Base-by-base conservation (phyloP, 768 basidiomycete genomes). In the Dentipellis fragilis region DNA sequence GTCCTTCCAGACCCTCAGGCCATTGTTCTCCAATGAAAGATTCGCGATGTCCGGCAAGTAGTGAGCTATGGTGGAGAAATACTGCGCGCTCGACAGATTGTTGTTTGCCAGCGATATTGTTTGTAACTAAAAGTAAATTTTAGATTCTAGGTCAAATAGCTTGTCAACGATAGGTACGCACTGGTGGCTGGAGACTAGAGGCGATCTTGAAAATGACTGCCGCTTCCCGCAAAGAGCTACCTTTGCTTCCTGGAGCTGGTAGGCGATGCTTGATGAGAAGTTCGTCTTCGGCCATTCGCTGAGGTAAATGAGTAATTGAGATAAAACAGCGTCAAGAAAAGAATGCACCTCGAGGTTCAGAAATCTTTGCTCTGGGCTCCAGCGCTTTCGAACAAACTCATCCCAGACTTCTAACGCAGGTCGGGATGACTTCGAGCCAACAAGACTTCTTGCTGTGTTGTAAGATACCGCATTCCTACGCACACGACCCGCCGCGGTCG, bases 181-280 rank as follows among this genome's bases (percentile, higher is more conserved):
- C 90, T 55, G 81, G 77, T 38, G 93, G 92, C 60, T 80, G 82
- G 53, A 93, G 79, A 61, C 85, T 78, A 17, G 80, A 76, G 1
- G 93, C 90, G 10, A 94, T 74, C 68, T 93, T 93, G 75, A 93
- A 93, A 47, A 97, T 83, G 10, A 94, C 92, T 5, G 85, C 80
- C 0, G 87, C 83, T 63, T 89, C 87, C 57, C 75, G 80, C 19
- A 70, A 65, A 22, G 79, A 74, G 35, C 87, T 81, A 10, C 84
- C 81, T 34, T 78, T 75, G 22, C 73, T 72, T 7, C 90, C 90
- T 3, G 91, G 92, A 1, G 86, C 80, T 29, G 75, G 64, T 29
- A 96, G 73, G 46, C 82, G 79, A 62, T 90, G 70, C 64, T 83
- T 85, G 67, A 80, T 81, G 58, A 96, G 73, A 54, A 85, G 72